Base-by-base conservation (phyloP, 192 early-diverging fungal genomes). In the Tieghemiomyces parasiticus region DNA sequence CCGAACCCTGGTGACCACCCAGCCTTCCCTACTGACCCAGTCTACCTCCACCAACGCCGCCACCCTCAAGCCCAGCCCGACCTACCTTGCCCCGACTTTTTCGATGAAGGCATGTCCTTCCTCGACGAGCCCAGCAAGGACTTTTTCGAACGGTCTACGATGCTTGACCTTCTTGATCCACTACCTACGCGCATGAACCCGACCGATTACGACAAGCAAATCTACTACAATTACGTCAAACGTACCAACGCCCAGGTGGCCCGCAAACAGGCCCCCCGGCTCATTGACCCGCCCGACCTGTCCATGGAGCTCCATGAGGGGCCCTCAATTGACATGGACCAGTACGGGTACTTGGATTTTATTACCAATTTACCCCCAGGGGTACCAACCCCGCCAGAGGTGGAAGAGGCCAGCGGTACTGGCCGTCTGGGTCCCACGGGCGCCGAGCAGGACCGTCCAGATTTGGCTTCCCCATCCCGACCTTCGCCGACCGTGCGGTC, bases 171-270 rank as follows among this genome's bases (percentile, higher is more conserved):
- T 20, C 32, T 56, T 14, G 54, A 56, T 35, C 9, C 19, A 29
- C 29, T 56, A 3, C 54, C 54, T 16, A n/a, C 34, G 20, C 54
- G 54, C 8, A 56, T 56, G 54, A 56, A 56, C 34, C 28, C 28
- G 1, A 56, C 54, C 9, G 54, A 31, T 3, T 56, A 56, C 54
- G 54, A 56, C 24, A 56, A 56, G 33, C 54, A 56, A 56, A 56
- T 56, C 34, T 56, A 56, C 34, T 56, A 56, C 54, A 56, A 56
- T 19, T 56, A 56, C 31, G 54, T 56, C 6, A 56, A 56, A 24
- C 54, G 54, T 16, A 56, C 54, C 28, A 34, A 56, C 29, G 16
- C 54, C 16, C 13, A 30, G 32, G 10, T n/a, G 9, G 54, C 54
- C 3, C 54, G 54, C 1, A 10, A 31, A 9, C 54, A 56, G 32